Base-by-base conservation (phyloP, 176 grass and related monocot genomes). In the Phragmites australis region DNA sequence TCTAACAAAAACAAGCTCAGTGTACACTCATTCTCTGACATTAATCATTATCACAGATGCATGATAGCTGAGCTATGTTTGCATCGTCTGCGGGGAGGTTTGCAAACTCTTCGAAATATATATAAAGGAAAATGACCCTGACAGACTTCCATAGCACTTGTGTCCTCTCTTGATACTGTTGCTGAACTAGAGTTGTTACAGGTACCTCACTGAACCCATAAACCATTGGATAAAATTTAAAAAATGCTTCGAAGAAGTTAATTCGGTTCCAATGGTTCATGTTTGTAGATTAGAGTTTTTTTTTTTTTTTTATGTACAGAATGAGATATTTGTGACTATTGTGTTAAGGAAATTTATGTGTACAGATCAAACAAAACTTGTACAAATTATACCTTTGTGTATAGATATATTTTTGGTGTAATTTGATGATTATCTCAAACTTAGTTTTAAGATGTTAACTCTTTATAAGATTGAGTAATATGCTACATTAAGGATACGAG, bases 121-220 rank as follows among this genome's bases (percentile, higher is more conserved):
- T n/a, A 40, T 85, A 69, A 93, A 94, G 79, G 95, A 89, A 48
- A 88, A 94, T 26, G 44, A 94, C 55, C 88, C 90, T n/a, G 95
- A 97, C 86, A 97, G 82, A 69, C 88, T n/a, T 98, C 95, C 32
- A 21, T 98, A 52, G 72, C 83, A 18, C 95, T 98, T 68, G 92
- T 92, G 73, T 92, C 87, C 9, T 93, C 95, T 74, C 95, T 98
- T 43, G 92, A 94, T 74, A 94, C 78, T 22, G 32, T 98, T 78
- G 92, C 77, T 62, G 86, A 98, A 83, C 39, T 98, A 70, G 95
- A 98, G 78, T 49, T 98, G 60, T 77, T 98, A 51, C 95, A 94
- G 84, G 92, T 97, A 81, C 54, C 30, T 73, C 23, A 41, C 6
- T 65, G n/a, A 51, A 75, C 78, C 56, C 45, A 30, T 27, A 65